Evolutionary conservation across 2,329 filamentous ascomycete genomes (phyloP), one percentile per base, ranked within the genome.

Genomic region (Trichophyton verrucosum): DNA sequence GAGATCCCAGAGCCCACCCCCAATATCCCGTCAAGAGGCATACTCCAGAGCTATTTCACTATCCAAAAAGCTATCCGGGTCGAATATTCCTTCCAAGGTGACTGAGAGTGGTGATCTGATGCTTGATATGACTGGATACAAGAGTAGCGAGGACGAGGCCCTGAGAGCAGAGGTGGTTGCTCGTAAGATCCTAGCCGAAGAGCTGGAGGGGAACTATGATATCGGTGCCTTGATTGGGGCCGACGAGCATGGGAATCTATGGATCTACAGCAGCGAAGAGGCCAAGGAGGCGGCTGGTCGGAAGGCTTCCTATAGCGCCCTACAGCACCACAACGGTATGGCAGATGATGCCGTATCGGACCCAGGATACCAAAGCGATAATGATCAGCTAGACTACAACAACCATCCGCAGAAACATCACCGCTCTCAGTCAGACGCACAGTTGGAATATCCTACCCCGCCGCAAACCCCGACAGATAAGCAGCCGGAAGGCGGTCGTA

Each of bases 261-360:
- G 94, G 92, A 97, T 99, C 66, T 99, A 99, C 76, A 94, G 91
- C 75, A 97, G 91, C 68, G 91, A 97, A 73, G 91, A 96, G 70
- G 91, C 94, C 24, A 97, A 96, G 70, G 87, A 94, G 68, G 87
- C 88, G 5, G 92, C 92, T 36, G 86, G 86, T 77, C 86, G 87
- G 42, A 79, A 80, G 67, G 78, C 80, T 1, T 75, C 77, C 1
- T 71, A 85, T 62, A 77, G 77, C 27, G 75, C 77, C 3, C 74
- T 86, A 64, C 77, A 80, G 57, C 75, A 79, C 2, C 72, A 75
- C 11, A 76, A 75, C n/a, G 70, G 68, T 3, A 78, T 84, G 42
- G 82, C 83, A 17, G 82, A 85, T n/a, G 91, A 97, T 74, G 89
- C 90, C 36, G 81, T 86, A 6, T 96, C 91, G 0, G 94, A 99